Evolutionary conservation across 2,329 filamentous ascomycete genomes (phyloP).

Genomic region (Fusarium secorum): DNA sequence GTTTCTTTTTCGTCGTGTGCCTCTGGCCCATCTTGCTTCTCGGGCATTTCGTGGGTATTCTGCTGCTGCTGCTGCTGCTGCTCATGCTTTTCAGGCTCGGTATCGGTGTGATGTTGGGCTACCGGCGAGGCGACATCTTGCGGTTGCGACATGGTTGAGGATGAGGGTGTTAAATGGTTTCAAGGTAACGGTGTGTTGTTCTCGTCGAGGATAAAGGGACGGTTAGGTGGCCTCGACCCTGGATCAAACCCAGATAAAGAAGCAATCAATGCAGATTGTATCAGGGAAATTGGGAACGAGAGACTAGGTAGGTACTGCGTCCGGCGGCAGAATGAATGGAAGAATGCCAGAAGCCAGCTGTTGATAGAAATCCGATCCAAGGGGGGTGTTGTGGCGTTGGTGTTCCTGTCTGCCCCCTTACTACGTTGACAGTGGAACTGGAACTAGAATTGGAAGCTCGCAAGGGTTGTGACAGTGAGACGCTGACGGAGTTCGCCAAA

Average conservation of each 20-base stretch:
- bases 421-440: conserved; percentile 25
- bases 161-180: conserved; percentile 4
- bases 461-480: conserved; percentile 33
- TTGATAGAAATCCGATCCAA: conserved; percentile 34
- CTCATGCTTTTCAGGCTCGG: conserved; percentile 20
- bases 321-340: conserved; percentile 35
- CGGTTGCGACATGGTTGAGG: conserved; percentile 46
- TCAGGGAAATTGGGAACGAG: conserved; percentile 25
- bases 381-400: conserved; percentile 39
- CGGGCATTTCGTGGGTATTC: not conserved
- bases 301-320: conserved; percentile 25
- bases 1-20: conserved; percentile 8
- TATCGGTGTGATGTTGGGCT: conserved; percentile 15
- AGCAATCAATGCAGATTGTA: conserved; percentile 20
- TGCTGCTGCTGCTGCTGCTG: not conserved
- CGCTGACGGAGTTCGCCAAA: conserved; percentile 26
- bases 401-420: conserved; percentile 38
- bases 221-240: conserved; percentile 36
- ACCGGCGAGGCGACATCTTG: conserved; percentile 42
- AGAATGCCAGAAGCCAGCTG: conserved; percentile 40
- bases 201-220: conserved; percentile 17
- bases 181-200: conserved; percentile 6
- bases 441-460: conserved; percentile 32
- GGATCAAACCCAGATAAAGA: conserved; percentile 19
- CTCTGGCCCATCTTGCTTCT: not conserved